A percentile compares a stretch with the other conserved stretches of the same genome.
These are phyloP conservation scores for Plectosphaerella cucumerina DNA, from an alignment of 2,329 filamentous ascomycete species.

Conservation along the genomic window DNA sequence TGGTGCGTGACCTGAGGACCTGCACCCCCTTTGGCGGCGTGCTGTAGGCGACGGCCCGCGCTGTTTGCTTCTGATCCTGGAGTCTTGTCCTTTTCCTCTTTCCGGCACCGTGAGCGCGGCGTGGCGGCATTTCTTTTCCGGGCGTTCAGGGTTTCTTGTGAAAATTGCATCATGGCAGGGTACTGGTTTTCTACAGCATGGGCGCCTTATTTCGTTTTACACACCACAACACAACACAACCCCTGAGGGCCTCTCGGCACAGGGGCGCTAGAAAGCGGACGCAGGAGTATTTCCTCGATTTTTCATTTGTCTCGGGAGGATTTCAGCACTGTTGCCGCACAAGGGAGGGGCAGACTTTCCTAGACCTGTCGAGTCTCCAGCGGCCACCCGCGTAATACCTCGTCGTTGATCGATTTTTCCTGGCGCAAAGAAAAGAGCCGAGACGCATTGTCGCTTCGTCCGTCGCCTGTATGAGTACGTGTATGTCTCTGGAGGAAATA, in stretches of 20 bases:
- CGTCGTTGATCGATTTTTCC: no score
- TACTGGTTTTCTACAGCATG: neutral
- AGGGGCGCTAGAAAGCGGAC: no score
- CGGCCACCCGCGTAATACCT: no score
- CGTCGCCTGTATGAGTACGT: neutral
- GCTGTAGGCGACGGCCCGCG: no score
- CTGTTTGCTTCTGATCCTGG: neutral
- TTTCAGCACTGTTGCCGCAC: no score
- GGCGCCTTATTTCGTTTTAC: neutral
- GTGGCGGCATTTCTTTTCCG: slow-evolving; percentile 2
- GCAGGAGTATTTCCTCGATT: neutral
- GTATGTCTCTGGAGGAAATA: neutral
- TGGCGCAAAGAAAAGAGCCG: neutral
- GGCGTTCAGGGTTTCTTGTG: slow-evolving; percentile 3
- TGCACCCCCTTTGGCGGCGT: slow-evolving; percentile 69
- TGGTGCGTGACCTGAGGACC: slow-evolving; percentile 79
- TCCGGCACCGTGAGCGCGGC: neutral
- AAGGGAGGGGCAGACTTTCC: no score
- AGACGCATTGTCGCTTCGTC: neutral
- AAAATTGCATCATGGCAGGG: neutral
- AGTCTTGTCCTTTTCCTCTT: slow-evolving; percentile 1
- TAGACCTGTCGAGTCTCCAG: no score
- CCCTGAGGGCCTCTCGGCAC: no score
- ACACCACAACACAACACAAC: no score
- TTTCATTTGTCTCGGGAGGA: neutral